These are phyloP conservation scores for Zygotorulaspora mrakii DNA, from an alignment of 1,139 yeast species.

Conservation along the genomic window DNA sequence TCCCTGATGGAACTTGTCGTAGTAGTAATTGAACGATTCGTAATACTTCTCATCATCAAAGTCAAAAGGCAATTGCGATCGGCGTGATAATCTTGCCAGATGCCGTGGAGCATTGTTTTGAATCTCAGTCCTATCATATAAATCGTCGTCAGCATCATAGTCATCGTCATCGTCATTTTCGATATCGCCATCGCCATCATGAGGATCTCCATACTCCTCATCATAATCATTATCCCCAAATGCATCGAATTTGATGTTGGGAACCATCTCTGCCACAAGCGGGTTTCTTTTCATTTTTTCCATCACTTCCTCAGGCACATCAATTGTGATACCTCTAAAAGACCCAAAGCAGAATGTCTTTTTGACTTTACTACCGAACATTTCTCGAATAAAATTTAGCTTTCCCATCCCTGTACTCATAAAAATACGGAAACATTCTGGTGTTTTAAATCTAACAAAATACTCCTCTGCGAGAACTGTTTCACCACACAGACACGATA, in stretches of 20 bases:
- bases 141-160: slow-evolving; percentile 38
- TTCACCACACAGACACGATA: slow-evolving; percentile 2
- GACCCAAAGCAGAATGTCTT: slow-evolving; percentile 53
- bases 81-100: slow-evolving; percentile 59
- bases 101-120: slow-evolving; percentile 65
- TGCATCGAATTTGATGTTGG: slow-evolving; percentile 53
- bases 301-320: slow-evolving; percentile 48
- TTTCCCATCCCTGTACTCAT: slow-evolving; percentile 23
- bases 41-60: slow-evolving; percentile 22
- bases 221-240: slow-evolving; percentile 37
- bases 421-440: slow-evolving; percentile 25
- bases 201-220: slow-evolving; percentile 27
- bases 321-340: slow-evolving; percentile 62
- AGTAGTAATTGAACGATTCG: slow-evolving; percentile 40
- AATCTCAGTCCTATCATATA: slow-evolving; percentile 31
- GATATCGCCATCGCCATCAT: slow-evolving; percentile 18
- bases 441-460: slow-evolving; percentile 30
- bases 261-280: slow-evolving; percentile 55
- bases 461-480: slow-evolving; percentile 24
- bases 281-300: slow-evolving; percentile 47
- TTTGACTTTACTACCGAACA: slow-evolving; percentile 31
- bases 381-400: slow-evolving; percentile 24
- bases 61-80: slow-evolving; percentile 39
- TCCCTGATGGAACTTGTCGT: slow-evolving; percentile 45
- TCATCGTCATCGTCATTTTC: slow-evolving; percentile 30